A percentile compares a stretch with the other conserved stretches of the same genome.
These are phyloP conservation scores for Phylloporus sp. DNA, from an alignment of 1,284 basidiomycete genomes.

Conservation along the genomic window DNA sequence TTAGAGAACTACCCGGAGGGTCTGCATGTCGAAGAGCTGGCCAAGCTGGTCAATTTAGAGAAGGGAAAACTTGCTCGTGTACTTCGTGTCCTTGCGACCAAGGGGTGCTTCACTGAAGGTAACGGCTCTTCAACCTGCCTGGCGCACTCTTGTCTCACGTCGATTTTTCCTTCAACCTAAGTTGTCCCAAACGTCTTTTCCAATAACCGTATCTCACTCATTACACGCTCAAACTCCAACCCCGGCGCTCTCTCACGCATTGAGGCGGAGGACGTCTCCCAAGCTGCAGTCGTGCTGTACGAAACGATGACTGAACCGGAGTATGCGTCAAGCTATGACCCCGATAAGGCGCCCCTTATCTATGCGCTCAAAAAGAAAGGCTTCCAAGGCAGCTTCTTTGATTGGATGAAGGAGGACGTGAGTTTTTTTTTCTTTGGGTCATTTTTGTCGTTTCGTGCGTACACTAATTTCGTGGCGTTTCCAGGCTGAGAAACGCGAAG, in stretches of 20 bases:
- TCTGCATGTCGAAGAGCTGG: constrained; percentile 29
- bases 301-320: constrained; percentile 32
- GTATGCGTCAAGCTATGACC: constrained; percentile 25
- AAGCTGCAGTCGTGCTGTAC: constrained; percentile 22
- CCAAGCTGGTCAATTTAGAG: constrained; percentile 30
- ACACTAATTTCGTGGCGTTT: not conserved
- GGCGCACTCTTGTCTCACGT: not conserved
- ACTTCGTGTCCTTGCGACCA: constrained; percentile 37
- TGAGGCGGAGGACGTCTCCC: constrained; percentile 20
- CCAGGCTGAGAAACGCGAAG: constrained; percentile 26
- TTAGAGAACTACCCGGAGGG: constrained; percentile 29
- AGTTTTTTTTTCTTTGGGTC: not conserved
- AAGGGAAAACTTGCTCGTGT: constrained; percentile 34
- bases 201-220: constrained; percentile 36
- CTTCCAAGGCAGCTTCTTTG: constrained; percentile 25
- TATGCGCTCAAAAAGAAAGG: constrained; percentile 29
- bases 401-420: constrained; percentile 30
- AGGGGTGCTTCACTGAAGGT: constrained; percentile 41
- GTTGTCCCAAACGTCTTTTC: constrained; percentile 29
- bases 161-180: constrained; percentile 2
- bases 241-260: constrained; percentile 10
- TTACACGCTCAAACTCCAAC: constrained; percentile 20
- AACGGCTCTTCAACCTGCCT: not conserved
- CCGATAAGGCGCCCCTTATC: constrained; percentile 27
- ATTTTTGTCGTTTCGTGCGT: not conserved